Percentiles rank a stretch among this genome's conserved stretches.
Evolutionary conservation across 73 alveolate genomes (phyloP).

Genomic region (Diophrys appendiculata): DNA sequence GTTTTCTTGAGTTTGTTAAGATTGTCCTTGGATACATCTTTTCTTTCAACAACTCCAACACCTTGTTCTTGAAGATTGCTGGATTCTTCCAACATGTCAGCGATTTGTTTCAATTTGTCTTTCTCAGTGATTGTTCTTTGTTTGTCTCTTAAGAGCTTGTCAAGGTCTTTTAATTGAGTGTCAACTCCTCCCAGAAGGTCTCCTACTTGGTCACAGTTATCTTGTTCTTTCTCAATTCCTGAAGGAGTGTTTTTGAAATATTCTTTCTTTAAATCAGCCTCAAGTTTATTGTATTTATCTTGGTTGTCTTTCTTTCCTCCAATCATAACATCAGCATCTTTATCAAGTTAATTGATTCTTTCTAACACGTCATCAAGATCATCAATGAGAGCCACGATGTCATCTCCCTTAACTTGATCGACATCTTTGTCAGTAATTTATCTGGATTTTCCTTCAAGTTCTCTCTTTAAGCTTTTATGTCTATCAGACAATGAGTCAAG

Average conservation of each 20-base stretch:
- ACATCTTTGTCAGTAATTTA: not conserved
- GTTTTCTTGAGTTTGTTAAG: not conserved
- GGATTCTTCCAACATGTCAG: conserved; percentile 1
- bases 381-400: not conserved
- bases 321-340: not conserved
- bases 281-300: not conserved
- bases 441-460: not conserved
- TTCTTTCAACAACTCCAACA: not conserved
- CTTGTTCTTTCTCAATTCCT: not conserved
- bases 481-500: not conserved
- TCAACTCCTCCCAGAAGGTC: not conserved
- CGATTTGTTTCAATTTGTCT: conserved; percentile 1
- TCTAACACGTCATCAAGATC: not conserved
- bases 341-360: not conserved
- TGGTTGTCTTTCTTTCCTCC: not conserved
- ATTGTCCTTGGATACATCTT: not conserved
- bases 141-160: conserved; percentile 7
- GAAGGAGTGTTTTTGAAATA: not conserved
- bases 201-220: not conserved
- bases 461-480: not conserved
- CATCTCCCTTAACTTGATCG: not conserved
- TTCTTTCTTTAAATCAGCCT: not conserved
- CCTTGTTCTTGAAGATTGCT: not conserved
- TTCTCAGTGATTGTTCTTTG: not conserved
- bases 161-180: not conserved